phyloP scores from a whole-genome alignment of 75 land plant species.

The Pinus taeda region DNA sequence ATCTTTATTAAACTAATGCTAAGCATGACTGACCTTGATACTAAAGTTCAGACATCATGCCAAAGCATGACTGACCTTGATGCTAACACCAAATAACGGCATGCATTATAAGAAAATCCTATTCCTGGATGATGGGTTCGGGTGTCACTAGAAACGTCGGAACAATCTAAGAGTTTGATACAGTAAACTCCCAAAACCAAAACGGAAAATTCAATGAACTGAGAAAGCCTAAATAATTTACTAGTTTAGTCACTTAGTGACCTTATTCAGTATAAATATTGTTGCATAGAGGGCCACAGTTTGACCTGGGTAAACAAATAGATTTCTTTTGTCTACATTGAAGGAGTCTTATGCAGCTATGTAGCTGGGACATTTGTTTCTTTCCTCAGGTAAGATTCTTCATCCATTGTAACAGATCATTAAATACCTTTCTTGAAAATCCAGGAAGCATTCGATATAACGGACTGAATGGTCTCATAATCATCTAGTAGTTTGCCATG shows the following conservation, averaged over 20 bases:
- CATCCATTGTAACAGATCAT: too few relatives aligned
- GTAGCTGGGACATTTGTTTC: neutral
- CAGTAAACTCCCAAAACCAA: too few relatives aligned
- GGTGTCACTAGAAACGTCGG: too few relatives aligned
- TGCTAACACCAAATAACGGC: neutral
- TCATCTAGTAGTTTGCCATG: neutral
- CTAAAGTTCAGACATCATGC: neutral
- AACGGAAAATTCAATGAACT: too few relatives aligned
- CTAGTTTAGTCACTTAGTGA: neutral
- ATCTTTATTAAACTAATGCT: neutral
- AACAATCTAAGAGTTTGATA: too few relatives aligned
- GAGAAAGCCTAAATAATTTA: too few relatives aligned
- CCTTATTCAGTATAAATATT: neutral
- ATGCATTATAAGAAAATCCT: neutral
- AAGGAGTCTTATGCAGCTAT: neutral
- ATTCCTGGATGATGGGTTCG: neutral
- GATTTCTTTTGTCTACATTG: neutral
- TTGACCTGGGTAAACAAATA: neutral
- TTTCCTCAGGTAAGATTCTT: neutral
- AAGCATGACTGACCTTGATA: too few relatives aligned
- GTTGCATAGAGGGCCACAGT: neutral
- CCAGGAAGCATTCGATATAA: neutral
- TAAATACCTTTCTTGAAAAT: neutral
- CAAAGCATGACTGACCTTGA: neutral
- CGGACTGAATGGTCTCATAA: neutral